Evolutionary conservation across 148 eudicot genomes (phyloP).

Genomic region (Drosera capensis): DNA sequence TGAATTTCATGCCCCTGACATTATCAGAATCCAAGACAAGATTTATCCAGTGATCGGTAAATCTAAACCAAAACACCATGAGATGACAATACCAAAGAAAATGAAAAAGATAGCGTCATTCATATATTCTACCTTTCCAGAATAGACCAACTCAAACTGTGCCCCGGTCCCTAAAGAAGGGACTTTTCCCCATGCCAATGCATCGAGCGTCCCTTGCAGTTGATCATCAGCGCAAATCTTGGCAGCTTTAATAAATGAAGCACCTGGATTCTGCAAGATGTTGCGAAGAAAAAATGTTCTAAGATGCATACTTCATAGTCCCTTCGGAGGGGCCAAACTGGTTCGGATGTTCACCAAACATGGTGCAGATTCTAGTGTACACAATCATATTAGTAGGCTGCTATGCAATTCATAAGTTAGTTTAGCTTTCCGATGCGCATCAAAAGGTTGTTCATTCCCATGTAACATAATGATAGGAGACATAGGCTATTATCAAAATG

Average conservation of each 20-base stretch:
- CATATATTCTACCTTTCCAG: slow-evolving; percentile 38
- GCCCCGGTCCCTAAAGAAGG: slow-evolving; percentile 80
- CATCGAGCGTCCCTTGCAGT: slow-evolving; percentile 69
- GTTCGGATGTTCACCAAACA: not conserved
- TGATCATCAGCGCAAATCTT: slow-evolving; percentile 50
- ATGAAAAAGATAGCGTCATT: not conserved
- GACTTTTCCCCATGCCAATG: slow-evolving; percentile 75
- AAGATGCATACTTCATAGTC: not conserved
- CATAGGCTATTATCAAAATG: too few relatives aligned
- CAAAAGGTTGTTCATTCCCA: too few relatives aligned
- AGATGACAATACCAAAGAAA: not conserved
- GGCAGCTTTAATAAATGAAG: slow-evolving; percentile 66
- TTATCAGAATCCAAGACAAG: not conserved
- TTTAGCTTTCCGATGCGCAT: too few relatives aligned
- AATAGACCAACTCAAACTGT: slow-evolving; percentile 51
- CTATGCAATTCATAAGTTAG: too few relatives aligned
- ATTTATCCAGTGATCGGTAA: not conserved
- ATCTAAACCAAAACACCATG: not conserved
- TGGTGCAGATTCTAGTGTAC: too few relatives aligned
- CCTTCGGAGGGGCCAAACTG: not conserved
- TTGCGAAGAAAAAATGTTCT: not conserved
- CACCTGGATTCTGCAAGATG: slow-evolving; percentile 56
- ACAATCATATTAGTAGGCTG: too few relatives aligned
- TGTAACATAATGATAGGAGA: too few relatives aligned
- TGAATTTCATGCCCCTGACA: slow-evolving; percentile 40